Conservation (phyloP, 2,329 filamentous ascomycete genomes). For the Diaporthe sp. region DNA sequence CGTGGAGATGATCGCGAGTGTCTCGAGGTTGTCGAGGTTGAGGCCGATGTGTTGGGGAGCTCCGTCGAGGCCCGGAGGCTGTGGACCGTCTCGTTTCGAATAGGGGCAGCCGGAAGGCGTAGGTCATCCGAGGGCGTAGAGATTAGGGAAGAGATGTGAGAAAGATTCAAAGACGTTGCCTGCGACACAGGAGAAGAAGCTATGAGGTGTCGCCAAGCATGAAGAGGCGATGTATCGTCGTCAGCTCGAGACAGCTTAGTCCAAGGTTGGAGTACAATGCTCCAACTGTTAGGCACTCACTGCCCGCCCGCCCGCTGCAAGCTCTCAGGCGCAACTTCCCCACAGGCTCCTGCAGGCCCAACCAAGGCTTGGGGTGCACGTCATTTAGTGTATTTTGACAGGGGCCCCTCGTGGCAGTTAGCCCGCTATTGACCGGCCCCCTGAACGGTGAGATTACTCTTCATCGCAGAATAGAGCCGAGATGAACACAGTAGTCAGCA, state of each 20-base stretch:
- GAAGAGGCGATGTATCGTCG: neutral
- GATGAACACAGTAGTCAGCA: conserved; percentile 19
- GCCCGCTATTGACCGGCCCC: conserved; percentile 11
- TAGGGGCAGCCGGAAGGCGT: neutral
- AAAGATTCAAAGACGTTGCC: neutral
- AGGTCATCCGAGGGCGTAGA: neutral
- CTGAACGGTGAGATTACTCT: conserved; percentile 31
- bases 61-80: neutral
- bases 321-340: neutral
- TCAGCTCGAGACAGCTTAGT: neutral
- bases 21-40: conserved; percentile 1
- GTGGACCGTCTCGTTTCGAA: neutral
- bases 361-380: neutral
- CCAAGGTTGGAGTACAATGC: neutral
- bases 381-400: neutral
- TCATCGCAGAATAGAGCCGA: conserved; percentile 24
- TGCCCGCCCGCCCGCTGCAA: neutral
- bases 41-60: neutral
- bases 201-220: neutral
- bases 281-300: neutral
- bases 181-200: conserved; percentile 6
- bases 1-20: neutral
- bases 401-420: conserved; percentile 4
- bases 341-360: conserved; percentile 1
- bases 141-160: neutral